phyloP scores from a whole-genome alignment of 179 eudicot genomes.

The Spinacia oleracea region DNA sequence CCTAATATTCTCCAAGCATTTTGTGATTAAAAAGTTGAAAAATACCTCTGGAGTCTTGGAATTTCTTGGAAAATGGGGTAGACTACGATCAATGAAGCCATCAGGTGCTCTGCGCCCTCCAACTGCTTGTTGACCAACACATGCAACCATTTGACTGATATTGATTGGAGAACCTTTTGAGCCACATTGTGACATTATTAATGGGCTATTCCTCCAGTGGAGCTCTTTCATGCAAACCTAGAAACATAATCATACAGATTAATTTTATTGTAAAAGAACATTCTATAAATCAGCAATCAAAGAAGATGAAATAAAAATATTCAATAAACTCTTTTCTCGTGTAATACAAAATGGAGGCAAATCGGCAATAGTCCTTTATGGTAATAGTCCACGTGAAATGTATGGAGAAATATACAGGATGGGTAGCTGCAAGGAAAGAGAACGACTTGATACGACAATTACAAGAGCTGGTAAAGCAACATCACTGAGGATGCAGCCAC shows the following conservation, averaged over 20 bases:
- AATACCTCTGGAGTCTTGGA: slow-evolving; percentile 77
- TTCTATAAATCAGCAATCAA: neutral
- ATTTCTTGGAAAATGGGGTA: slow-evolving; percentile 83
- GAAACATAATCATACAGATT: slow-evolving; percentile 13
- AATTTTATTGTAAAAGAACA: neutral
- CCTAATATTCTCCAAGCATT: neutral
- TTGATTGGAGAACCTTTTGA: slow-evolving; percentile 96
- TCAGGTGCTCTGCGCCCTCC: slow-evolving; percentile 94
- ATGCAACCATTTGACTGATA: slow-evolving; percentile 98
- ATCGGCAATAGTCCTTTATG: neutral
- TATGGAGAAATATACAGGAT: neutral
- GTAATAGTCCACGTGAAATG: neutral
- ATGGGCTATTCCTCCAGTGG: slow-evolving; percentile 94
- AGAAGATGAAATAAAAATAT: neutral
- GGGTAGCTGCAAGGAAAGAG: neutral
- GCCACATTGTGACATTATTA: slow-evolving; percentile 97
- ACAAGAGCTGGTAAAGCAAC: neutral
- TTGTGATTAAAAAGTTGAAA: slow-evolving; percentile 6
- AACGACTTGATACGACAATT: neutral
- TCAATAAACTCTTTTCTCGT: neutral
- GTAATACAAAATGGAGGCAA: neutral
- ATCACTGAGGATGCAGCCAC: neutral
- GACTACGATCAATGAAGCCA: slow-evolving; percentile 87
- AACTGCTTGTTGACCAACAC: slow-evolving; percentile 98
- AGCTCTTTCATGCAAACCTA: slow-evolving; percentile 77